phyloP scores from a whole-genome alignment of 139 green algal genomes.

The Choricystis sp. region DNA sequence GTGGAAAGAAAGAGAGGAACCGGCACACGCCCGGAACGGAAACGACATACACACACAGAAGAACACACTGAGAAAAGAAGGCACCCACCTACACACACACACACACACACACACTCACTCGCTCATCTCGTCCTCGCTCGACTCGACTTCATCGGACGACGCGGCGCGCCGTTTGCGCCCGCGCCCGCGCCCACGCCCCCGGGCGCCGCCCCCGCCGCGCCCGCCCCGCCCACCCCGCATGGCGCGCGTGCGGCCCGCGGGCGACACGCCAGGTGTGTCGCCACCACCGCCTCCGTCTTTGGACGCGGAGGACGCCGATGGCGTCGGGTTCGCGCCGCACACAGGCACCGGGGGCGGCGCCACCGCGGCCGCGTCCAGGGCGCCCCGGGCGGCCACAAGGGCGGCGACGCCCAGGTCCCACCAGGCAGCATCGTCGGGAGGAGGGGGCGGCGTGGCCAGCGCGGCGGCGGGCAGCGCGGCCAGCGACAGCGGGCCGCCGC shows the following conservation, averaged over 20 bases:
- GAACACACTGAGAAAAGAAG: neutral
- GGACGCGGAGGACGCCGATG: no score
- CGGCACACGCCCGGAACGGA: no score
- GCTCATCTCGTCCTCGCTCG: neutral
- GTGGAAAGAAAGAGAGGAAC: neutral
- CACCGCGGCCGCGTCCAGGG: no score
- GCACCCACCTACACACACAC: neutral
- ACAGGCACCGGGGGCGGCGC: neutral
- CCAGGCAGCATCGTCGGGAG: neutral
- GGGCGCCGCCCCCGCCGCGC: neutral
- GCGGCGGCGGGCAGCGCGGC: neutral
- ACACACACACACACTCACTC: neutral
- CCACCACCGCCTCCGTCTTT: no score
- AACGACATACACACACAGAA: neutral
- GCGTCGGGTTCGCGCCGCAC: no score
- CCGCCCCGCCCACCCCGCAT: neutral
- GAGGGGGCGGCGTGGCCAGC: neutral
- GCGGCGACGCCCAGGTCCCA: neutral
- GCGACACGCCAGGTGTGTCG: no score
- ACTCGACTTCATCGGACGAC: neutral
- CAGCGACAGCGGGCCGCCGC: neutral
- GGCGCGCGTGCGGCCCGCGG: no score
- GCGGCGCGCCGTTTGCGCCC: neutral
- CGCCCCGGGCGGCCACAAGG: neutral
- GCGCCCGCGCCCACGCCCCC: neutral